Evolutionary conservation across 2,329 filamentous ascomycete species (phyloP), one percentile per base, ranked within the genome.

Genomic region (Graphilbum fragrans): DNA sequence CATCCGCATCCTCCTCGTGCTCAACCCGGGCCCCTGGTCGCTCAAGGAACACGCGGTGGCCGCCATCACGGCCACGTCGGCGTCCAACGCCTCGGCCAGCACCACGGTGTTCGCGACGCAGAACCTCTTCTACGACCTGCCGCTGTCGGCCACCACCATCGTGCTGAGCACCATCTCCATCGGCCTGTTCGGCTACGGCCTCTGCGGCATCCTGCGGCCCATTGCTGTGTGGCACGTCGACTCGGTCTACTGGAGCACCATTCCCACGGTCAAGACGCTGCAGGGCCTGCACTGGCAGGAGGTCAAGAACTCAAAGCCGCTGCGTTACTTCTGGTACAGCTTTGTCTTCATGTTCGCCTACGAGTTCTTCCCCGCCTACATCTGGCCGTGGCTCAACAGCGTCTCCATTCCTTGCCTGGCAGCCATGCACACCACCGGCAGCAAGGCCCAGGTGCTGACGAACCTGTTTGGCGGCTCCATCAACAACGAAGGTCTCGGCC

Each of bases 1-100:
- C 52, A 66, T 74, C 36, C 47, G 42, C 1, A 11, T 61, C 16
- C 25, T 64, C 16, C 58, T 55, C 7, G 65, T 76, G 37, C 19
- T 77, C 48, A 77, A 77, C 47, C 55, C 55, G 5, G 66, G 71
- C 0, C 63, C 62, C 0, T 77, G 68, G 65, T 60, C 58, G 22
- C 54, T 76, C 25, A 77, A 77, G 47, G 73, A 77, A 49, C 72
- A 77, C 29, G 58, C 69, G 0, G 62, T 75, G 2, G 68, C 65
- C 46, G 50, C 70, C 38, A 70, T 74, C 50, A 74, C 68, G 1
- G 69, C 71, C 2, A 70, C 68, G 0, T 69, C 69, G 0, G 70
- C 68, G 0, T 71, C 67, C 4, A 71, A 72, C 36, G 70, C 64
- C 1, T 43, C 62, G 0, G 59, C 58, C 4, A 64, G 59, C 44